Percentiles rank a stretch among this genome's conserved stretches.
phyloP scores from a whole-genome alignment of 2,329 filamentous ascomycete genomes.

The Penicillium decumbens region DNA sequence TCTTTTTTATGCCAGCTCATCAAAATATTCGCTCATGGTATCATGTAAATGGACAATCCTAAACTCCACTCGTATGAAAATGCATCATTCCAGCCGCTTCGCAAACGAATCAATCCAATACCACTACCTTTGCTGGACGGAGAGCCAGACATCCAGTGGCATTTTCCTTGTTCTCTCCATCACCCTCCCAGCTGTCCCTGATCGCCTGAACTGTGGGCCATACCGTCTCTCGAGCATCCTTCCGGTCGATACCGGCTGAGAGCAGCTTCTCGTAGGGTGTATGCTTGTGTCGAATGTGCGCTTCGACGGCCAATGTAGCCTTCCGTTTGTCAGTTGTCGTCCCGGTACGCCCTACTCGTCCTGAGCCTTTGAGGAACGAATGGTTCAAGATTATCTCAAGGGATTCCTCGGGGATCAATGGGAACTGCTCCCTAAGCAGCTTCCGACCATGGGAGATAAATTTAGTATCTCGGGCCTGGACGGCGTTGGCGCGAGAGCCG shows the following conservation, averaged over 20 bases:
- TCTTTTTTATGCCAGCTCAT: not conserved
- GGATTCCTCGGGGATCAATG: constrained; percentile 34
- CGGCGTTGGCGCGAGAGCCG: constrained; percentile 37
- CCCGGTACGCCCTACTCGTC: constrained; percentile 38
- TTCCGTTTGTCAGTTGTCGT: constrained; percentile 33
- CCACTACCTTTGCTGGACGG: not conserved
- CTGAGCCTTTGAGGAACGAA: constrained; percentile 40
- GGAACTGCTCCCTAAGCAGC: constrained; percentile 33
- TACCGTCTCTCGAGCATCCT: constrained; percentile 31
- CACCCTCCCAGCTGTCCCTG: constrained; percentile 31
- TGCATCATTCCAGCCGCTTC: not conserved
- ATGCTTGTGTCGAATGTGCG: constrained; percentile 42
- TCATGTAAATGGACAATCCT: not conserved
- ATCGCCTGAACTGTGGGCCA: constrained; percentile 29
- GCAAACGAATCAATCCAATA: not conserved
- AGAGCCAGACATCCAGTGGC: not conserved
- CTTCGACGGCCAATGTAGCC: constrained; percentile 39
- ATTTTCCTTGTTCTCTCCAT: not conserved
- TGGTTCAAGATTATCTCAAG: constrained; percentile 34
- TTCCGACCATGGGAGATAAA: constrained; percentile 24
- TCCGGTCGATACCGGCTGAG: constrained; percentile 20
- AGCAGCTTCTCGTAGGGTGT: constrained; percentile 40
- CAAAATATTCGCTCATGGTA: not conserved
- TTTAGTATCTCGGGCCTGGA: constrained; percentile 35
- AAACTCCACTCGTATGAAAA: not conserved